These are phyloP conservation scores for Xylaria multiplex DNA, from an alignment of 2,329 filamentous ascomycete species.

Conservation along the genomic window DNA sequence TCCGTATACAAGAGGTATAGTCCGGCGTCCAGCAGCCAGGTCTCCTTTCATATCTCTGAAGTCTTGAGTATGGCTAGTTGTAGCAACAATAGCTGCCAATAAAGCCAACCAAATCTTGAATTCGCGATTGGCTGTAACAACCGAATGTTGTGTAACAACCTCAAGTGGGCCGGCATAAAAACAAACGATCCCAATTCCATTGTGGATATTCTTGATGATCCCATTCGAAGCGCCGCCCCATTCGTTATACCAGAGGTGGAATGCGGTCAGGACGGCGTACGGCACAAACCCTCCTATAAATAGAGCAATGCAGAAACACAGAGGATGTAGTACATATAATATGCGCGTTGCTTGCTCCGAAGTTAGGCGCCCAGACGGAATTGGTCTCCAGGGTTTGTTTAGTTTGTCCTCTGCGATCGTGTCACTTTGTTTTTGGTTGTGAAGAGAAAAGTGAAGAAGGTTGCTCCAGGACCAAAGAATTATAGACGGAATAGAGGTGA, in stretches of 20 bases:
- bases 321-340: no score
- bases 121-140: neutral
- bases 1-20: conserved; percentile 26
- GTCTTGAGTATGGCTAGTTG: conserved; percentile 30
- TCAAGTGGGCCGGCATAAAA: conserved; percentile 18
- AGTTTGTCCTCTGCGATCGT: conserved; percentile 32
- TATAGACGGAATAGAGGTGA: neutral
- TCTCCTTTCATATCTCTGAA: conserved; percentile 34
- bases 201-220: conserved; percentile 29
- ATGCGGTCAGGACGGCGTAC: conserved; percentile 14
- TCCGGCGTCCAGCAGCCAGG: conserved; percentile 18
- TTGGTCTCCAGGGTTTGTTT: conserved; percentile 39
- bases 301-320: neutral
- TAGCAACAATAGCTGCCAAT: conserved; percentile 18
- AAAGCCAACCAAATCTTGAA: conserved; percentile 13
- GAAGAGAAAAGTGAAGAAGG: conserved; percentile 35
- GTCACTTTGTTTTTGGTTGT: conserved; percentile 31
- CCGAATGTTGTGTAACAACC: neutral
- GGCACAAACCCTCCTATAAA: conserved; percentile 22
- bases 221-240: conserved; percentile 14
- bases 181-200: conserved; percentile 26
- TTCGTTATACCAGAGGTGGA: conserved; percentile 33
- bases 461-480: conserved; percentile 22
- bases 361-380: conserved; percentile 15
- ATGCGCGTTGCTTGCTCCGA: no score